phyloP scores from a whole-genome alignment of 2,329 filamentous ascomycete genomes.

The Alternaria atra region DNA sequence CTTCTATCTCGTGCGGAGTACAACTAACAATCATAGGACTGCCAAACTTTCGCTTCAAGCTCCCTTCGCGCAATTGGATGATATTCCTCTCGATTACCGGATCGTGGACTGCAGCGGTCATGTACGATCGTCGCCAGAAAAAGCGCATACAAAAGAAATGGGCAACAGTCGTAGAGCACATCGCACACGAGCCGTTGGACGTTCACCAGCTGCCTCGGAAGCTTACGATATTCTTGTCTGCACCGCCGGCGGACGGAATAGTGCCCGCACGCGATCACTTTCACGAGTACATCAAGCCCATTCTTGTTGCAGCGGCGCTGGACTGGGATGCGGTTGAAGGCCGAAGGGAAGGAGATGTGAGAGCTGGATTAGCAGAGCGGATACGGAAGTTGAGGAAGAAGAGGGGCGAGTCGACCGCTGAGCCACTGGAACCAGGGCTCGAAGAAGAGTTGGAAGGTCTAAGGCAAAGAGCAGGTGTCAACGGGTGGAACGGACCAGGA shows the following conservation, averaged over 20 bases:
- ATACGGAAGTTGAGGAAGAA: constrained; percentile 74
- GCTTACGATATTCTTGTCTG: constrained; percentile 84
- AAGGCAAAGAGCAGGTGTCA: constrained; percentile 72
- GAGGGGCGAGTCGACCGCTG: constrained; percentile 62
- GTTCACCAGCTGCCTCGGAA: constrained; percentile 79
- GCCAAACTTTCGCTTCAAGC: constrained; percentile 80
- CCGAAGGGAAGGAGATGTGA: constrained; percentile 88
- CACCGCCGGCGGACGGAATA: constrained; percentile 86
- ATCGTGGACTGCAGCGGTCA: constrained; percentile 78
- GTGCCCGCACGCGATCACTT: constrained; percentile 92
- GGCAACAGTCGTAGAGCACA: constrained; percentile 83
- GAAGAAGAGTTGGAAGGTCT: constrained; percentile 70
- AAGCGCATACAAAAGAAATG: constrained; percentile 85
- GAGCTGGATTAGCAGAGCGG: constrained; percentile 85
- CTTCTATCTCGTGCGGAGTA: constrained; percentile 3
- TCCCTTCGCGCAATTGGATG: constrained; percentile 97
- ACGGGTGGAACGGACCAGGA: constrained; percentile 74
- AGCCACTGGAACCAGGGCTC: constrained; percentile 58
- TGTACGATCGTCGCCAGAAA: constrained; percentile 94
- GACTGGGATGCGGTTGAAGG: constrained; percentile 98
- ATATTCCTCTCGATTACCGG: constrained; percentile 88
- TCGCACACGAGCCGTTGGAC: constrained; percentile 78
- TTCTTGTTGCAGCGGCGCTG: constrained; percentile 85
- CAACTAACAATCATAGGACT: constrained; percentile 65
- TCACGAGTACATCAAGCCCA: constrained; percentile 92